Conservation (phyloP, 306 rosid species). For the Mucuna pruriens region DNA sequence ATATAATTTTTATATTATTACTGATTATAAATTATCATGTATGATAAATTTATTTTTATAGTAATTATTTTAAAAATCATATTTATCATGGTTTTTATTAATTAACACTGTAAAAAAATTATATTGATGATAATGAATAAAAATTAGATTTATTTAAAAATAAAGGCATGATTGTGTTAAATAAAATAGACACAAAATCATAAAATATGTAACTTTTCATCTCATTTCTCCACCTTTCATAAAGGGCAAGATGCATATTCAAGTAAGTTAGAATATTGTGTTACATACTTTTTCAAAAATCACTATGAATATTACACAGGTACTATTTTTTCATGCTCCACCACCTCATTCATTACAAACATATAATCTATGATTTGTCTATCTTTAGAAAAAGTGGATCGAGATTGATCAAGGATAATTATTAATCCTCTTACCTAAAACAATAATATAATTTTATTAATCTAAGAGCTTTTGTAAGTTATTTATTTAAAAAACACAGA, state of each 20-base stretch:
- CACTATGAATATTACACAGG: not conserved
- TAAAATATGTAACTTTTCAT: not conserved
- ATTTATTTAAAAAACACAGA: no score
- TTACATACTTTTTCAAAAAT: no score
- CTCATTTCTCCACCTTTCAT: not conserved
- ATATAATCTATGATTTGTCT: not conserved
- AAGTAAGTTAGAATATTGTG: no score
- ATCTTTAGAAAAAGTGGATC: not conserved
- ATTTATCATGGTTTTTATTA: no score
- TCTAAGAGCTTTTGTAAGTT: not conserved
- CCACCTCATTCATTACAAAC: not conserved
- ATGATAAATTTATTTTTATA: no score
- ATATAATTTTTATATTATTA: no score
- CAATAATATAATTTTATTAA: not conserved
- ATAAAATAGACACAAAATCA: not conserved
- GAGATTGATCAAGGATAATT: not conserved
- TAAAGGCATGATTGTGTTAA: not conserved
- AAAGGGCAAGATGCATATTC: not conserved
- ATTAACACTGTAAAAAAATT: no score
- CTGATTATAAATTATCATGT: no score
- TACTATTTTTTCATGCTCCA: not conserved
- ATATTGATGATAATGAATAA: no score
- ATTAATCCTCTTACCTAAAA: not conserved
- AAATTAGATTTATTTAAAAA: no score
- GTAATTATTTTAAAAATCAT: no score